Percentiles rank a stretch among this genome's conserved stretches.
Evolutionary conservation across 1,139 yeast genomes (phyloP).

Genomic region (Yamadazyma dushanensis): DNA sequence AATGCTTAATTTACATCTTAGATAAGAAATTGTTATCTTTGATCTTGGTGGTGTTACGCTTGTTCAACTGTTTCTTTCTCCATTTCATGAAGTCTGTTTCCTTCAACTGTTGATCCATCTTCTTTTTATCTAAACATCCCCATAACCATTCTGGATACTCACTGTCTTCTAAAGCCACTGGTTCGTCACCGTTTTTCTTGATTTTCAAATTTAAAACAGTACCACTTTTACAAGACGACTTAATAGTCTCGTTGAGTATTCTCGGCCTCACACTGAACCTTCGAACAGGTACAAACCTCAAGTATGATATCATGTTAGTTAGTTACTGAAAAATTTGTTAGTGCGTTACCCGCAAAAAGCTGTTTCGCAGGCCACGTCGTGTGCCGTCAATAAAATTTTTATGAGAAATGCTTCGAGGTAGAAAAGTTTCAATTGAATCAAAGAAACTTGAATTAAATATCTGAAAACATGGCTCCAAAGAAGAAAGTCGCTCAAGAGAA

Average conservation of each 20-base stretch:
- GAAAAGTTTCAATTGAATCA: neutral
- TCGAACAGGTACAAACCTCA: slow-evolving; percentile 5
- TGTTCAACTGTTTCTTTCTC: slow-evolving; percentile 69
- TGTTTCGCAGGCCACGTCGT: slow-evolving; percentile 7
- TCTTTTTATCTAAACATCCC: slow-evolving; percentile 72
- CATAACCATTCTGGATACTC: slow-evolving; percentile 97
- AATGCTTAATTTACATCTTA: slow-evolving; percentile 31
- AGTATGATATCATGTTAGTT: neutral
- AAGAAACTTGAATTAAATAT: neutral
- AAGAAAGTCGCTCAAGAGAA: slow-evolving; percentile 81
- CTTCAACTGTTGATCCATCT: slow-evolving; percentile 51
- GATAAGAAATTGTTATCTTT: slow-evolving; percentile 77
- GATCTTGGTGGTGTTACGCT: slow-evolving; percentile 64
- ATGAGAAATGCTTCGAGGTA: slow-evolving; percentile 3
- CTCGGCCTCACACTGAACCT: slow-evolving; percentile 4
- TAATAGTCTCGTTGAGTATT: slow-evolving; percentile 7
- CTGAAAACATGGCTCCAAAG: slow-evolving; percentile 89
- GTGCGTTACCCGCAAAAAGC: slow-evolving; percentile 11
- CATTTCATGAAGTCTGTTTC: slow-evolving; percentile 62
- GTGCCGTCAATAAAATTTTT: slow-evolving; percentile 11
- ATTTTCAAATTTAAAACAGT: slow-evolving; percentile 77
- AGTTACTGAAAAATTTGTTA: neutral
- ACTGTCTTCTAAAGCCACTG: slow-evolving; percentile 83
- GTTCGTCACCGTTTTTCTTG: slow-evolving; percentile 77
- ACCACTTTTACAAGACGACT: slow-evolving; percentile 66